Conservation (phyloP, 2,329 filamentous ascomycete species). For the Gnomoniopsis smithogilvyi region DNA sequence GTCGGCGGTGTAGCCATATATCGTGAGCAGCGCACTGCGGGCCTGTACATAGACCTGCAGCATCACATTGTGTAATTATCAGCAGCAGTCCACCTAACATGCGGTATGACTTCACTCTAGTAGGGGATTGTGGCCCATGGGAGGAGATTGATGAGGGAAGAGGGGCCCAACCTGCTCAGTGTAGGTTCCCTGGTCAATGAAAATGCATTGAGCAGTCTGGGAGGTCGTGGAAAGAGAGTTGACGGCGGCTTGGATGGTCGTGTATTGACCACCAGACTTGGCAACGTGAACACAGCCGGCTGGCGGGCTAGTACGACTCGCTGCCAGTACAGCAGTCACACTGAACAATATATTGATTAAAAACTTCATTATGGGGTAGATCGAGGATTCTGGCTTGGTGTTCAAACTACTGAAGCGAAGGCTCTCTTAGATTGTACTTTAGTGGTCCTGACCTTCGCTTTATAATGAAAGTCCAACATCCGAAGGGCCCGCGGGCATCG, state of each 20-base stretch:
- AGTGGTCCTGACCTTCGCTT: too few species aligned
- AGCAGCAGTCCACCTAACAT: too few species aligned
- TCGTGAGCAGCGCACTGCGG: constrained; percentile 45
- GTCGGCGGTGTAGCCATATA: constrained; percentile 53
- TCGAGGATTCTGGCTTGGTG: neutral
- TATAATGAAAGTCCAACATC: too few species aligned
- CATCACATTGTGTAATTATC: neutral
- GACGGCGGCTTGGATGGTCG: constrained; percentile 51
- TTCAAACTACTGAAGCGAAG: neutral
- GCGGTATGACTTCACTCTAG: neutral
- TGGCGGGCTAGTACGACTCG: constrained; percentile 36
- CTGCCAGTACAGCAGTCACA: constrained; percentile 23
- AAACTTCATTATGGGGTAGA: constrained; percentile 7
- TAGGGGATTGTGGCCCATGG: neutral
- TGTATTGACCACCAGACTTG: constrained; percentile 31
- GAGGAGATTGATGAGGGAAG: neutral
- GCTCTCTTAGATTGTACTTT: too few species aligned
- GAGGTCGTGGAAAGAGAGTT: constrained; percentile 52
- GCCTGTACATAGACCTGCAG: constrained; percentile 43
- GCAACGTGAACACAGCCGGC: constrained; percentile 48
- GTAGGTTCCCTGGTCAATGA: constrained; percentile 60
- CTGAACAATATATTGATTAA: neutral
- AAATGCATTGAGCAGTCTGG: constrained; percentile 53
- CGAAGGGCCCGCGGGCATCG: too few species aligned
- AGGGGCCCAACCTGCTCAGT: constrained; percentile 40